Evolutionary conservation across 2,329 filamentous ascomycete species (phyloP).

Genomic region (Epichloe typhina): DNA sequence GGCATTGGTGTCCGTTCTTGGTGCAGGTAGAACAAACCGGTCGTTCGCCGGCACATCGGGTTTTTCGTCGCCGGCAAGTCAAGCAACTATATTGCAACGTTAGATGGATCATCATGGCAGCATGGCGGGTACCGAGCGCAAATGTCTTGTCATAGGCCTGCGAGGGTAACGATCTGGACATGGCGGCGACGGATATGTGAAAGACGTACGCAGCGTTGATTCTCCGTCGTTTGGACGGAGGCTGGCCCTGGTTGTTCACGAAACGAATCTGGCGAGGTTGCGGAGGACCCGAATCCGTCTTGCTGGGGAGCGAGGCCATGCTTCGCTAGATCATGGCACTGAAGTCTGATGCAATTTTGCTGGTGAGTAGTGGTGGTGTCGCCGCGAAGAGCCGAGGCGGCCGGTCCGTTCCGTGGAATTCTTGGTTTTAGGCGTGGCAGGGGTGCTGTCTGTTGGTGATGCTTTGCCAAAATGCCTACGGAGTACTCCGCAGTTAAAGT

Average conservation of each 20-base stretch:
- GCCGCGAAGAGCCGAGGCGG: background rate
- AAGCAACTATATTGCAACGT: constrained; percentile 36
- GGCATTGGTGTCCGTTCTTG: constrained; percentile 56
- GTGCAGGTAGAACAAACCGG: constrained; percentile 60
- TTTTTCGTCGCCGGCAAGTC: constrained; percentile 65
- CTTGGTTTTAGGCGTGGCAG: background rate
- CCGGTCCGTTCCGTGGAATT: background rate
- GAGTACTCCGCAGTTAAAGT: background rate
- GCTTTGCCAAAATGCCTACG: background rate
- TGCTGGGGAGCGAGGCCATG: constrained; percentile 34
- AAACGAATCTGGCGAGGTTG: constrained; percentile 55
- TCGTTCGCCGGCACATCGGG: constrained; percentile 60
- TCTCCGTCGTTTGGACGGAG: constrained; percentile 63
- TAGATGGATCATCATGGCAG: background rate
- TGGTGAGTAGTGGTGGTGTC: background rate
- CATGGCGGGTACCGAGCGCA: background rate
- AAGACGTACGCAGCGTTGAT: constrained; percentile 62
- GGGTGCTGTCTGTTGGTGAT: background rate
- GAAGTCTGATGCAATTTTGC: background rate
- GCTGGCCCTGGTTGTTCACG: constrained; percentile 70
- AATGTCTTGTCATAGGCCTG: background rate
- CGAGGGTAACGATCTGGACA: background rate
- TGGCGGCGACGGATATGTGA: background rate
- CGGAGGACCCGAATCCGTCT: constrained; percentile 24
- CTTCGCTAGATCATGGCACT: constrained; percentile 23